Conservation (phyloP, 2,329 filamentous ascomycete species). For the Botrytis byssoidea region DNA sequence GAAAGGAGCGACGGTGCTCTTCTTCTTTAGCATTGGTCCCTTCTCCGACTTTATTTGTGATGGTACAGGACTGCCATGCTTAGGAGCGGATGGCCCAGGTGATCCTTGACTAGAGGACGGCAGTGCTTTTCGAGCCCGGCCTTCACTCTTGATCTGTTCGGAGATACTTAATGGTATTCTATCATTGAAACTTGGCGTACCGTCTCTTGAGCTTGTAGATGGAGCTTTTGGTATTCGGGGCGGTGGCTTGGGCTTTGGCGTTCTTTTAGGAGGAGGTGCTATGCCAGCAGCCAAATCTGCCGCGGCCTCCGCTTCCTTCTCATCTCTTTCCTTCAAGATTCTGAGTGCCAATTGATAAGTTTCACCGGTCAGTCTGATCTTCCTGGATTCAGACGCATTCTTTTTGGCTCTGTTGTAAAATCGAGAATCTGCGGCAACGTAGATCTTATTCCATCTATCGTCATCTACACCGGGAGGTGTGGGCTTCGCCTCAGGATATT, state of each 20-base stretch:
- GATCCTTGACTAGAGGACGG: conserved; percentile 33
- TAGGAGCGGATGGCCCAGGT: conserved; percentile 30
- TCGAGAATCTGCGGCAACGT: conserved; percentile 37
- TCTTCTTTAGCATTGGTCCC: conserved; percentile 30
- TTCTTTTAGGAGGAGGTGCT: conserved; percentile 8
- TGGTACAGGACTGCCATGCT: conserved; percentile 27
- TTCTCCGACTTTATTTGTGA: conserved; percentile 24
- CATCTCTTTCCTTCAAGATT: conserved; percentile 33
- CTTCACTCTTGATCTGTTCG: conserved; percentile 37
- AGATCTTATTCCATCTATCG: conserved; percentile 37
- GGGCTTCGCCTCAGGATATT: conserved; percentile 37
- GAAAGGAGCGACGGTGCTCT: conserved; percentile 30
- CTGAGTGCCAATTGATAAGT: conserved; percentile 32
- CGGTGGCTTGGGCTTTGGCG: conserved; percentile 22
- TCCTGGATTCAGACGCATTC: conserved; percentile 32
- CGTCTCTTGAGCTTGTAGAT: conserved; percentile 29
- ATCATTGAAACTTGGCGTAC: conserved; percentile 26
- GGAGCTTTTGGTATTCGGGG: conserved; percentile 30
- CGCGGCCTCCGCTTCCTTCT: conserved; percentile 29
- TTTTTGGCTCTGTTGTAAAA: conserved; percentile 37
- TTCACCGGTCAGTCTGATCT: conserved; percentile 30
- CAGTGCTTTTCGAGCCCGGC: conserved; percentile 32
- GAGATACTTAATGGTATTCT: conserved; percentile 33
- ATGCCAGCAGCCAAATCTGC: conserved; percentile 15
- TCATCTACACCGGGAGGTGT: conserved; percentile 37